Percentiles rank a stretch among this genome's conserved stretches.
Conservation (phyloP, 148 eudicot genomes). For the Cornus florida region DNA sequence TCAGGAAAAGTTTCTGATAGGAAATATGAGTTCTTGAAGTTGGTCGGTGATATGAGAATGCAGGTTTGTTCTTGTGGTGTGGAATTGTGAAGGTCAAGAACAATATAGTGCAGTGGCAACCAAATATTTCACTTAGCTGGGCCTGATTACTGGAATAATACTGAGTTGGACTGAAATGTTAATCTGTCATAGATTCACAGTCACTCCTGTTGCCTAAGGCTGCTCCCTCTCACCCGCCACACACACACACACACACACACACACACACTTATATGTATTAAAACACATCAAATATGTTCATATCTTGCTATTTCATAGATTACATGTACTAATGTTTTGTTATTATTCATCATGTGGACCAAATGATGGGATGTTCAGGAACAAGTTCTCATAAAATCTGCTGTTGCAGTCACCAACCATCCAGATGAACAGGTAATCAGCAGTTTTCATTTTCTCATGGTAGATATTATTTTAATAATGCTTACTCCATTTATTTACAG, state of each 20-base stretch:
- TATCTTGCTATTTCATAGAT: background rate
- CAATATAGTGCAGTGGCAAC: background rate
- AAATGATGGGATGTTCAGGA: conserved; percentile 46
- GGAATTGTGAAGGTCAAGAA: background rate
- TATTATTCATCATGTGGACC: conserved; percentile 12
- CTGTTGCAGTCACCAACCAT: conserved; percentile 38
- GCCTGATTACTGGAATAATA: background rate
- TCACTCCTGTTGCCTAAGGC: too few species aligned
- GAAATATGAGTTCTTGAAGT: background rate
- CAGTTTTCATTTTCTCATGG: conserved; percentile 13
- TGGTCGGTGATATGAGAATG: background rate
- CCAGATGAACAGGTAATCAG: conserved; percentile 61
- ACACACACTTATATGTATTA: background rate
- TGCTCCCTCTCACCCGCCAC: too few species aligned
- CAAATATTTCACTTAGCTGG: background rate
- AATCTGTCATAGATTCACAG: too few species aligned
- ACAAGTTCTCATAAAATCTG: conserved; percentile 27
- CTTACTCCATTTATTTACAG: conserved; percentile 50
- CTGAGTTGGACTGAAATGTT: background rate
- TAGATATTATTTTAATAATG: conserved; percentile 18
- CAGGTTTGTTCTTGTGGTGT: background rate
- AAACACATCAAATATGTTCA: background rate
- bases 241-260: background rate
- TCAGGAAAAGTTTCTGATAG: background rate
- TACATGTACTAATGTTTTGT: background rate